Conservation (phyloP, 129 eudicot species). For the Sambucus nigra region DNA sequence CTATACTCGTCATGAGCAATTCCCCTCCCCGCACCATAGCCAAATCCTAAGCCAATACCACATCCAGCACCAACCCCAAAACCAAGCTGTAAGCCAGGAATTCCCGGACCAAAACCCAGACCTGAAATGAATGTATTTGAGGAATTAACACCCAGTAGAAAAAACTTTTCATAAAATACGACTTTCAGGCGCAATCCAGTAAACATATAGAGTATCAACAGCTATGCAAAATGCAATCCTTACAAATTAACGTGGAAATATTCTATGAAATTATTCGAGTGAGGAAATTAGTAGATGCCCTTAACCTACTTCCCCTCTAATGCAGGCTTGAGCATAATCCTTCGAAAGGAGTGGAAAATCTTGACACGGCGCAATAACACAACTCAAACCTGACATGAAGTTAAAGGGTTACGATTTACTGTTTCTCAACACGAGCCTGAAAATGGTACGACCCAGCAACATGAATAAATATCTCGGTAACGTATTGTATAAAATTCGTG, state of each 20-base stretch:
- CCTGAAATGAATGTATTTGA: slow-evolving; percentile 30
- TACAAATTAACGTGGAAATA: too few species aligned
- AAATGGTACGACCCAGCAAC: neutral
- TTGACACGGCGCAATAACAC: neutral
- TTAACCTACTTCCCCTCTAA: too few species aligned
- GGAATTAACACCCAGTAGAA: too few species aligned
- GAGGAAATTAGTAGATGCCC: too few species aligned
- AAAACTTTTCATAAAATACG: neutral
- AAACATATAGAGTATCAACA: neutral
- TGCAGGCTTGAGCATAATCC: too few species aligned
- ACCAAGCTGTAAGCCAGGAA: slow-evolving; percentile 86
- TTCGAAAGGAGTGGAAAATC: neutral
- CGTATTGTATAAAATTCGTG: too few species aligned
- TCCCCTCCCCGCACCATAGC: slow-evolving; percentile 88
- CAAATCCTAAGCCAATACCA: slow-evolving; percentile 89
- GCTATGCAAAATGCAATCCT: neutral
- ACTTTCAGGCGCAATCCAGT: neutral
- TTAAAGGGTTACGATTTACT: too few species aligned
- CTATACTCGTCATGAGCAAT: slow-evolving; percentile 65
- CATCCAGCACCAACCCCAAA: slow-evolving; percentile 95
- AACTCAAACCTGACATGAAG: neutral
- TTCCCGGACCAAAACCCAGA: slow-evolving; percentile 85
- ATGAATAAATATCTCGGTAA: too few species aligned
- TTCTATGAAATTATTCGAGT: neutral
- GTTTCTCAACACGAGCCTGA: too few species aligned